Base-by-base conservation (phyloP, 2,329 filamentous ascomycete genomes). In the Coniochaeta hoffmannii region DNA sequence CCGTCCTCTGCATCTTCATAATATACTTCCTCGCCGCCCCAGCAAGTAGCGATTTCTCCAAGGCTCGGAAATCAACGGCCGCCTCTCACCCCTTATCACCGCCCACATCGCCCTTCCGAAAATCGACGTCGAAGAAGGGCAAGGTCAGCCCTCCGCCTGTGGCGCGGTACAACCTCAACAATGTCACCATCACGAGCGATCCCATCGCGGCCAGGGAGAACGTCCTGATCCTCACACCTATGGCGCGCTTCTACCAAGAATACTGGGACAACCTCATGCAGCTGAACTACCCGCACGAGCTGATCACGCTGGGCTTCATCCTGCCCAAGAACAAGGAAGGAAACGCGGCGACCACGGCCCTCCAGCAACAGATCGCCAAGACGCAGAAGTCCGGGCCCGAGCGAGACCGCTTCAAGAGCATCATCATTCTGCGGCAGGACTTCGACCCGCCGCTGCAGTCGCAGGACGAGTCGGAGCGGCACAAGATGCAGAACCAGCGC, bases 221-320 rank as follows among this genome's bases (percentile, higher is more conserved):
- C 53, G 80, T 99, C 57, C 85, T 99, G 55, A 89, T 99, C 67
- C 81, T 99, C 58, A 97, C 94, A 1, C 94, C 94, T 10, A 86
- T 99, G 73, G 88, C 90, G 31, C 85, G 89, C 59, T 99, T 97
- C 78, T 97, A 97, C 72, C 86, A 89, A 64, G 86, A 82, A 63
- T 99, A 97, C 76, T 99, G 94, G 93, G 87, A 95, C 70, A 99
- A 97, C 65, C 78, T 99, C 28, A 70, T 92, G 62, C 83, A 83
- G 68, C 80, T 99, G 55, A 81, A 74, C 65, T 99, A 97, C 69
- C 94, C 94, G 3, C 94, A 97, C 73, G 89, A 96, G 57, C 83
- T 97, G 60, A 95, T 99, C 67, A 95, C 90, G 1, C 79, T 99
- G 28, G 94, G 90, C 36, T 99, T 97, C 75, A 97, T 99, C 67